phyloP scores from a whole-genome alignment of 257 asterid genomes.

The Apocynum venetum region DNA sequence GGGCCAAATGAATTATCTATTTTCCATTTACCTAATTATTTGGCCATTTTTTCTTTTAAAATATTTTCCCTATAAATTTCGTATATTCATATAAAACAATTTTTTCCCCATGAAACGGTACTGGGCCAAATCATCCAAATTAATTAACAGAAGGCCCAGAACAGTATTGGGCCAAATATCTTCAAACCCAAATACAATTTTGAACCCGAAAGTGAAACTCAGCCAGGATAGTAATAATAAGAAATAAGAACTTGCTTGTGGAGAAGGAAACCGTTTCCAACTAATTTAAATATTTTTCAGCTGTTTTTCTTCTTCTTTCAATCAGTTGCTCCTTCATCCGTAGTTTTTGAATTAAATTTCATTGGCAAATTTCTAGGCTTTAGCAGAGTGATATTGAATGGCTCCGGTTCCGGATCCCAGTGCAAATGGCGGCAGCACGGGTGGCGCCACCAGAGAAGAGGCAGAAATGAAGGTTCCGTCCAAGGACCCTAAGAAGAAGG shows the following conservation, averaged over 20 bases:
- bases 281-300: background rate
- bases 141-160: background rate
- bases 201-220: background rate
- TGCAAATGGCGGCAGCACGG: constrained; percentile 45
- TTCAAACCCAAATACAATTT: background rate
- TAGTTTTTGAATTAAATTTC: background rate
- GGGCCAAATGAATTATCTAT: no score
- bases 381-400: constrained; percentile 6
- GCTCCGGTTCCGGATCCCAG: constrained; percentile 30
- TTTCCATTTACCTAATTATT: no score
- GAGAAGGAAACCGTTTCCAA: background rate
- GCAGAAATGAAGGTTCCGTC: constrained; percentile 53
- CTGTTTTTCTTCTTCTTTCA: background rate
- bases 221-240: background rate
- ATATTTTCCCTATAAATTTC: no score
- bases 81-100: no score
- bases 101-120: no score
- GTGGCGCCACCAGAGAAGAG: constrained; percentile 52
- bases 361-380: constrained; percentile 23
- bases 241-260: background rate
- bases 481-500: constrained; percentile 82
- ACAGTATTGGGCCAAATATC: background rate
- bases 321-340: background rate
- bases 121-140: background rate
- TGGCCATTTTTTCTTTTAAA: no score